Evolutionary conservation across 805 yeast species (phyloP), one percentile per base, ranked within the genome.

Genomic region (Wickerhamomyces chambardii): DNA sequence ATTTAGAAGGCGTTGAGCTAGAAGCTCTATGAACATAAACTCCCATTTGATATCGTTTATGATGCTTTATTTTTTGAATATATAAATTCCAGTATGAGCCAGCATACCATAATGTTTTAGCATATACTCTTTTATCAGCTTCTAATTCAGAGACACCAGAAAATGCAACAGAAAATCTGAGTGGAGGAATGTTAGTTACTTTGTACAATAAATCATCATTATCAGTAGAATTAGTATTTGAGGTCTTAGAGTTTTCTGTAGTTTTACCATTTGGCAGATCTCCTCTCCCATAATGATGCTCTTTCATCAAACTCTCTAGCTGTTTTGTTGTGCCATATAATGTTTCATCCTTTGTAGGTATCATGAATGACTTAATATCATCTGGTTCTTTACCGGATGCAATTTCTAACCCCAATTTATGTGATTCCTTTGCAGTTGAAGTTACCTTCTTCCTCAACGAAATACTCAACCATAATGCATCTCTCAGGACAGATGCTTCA

Each of bases 11-110:
- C 0, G 48, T 54, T 3, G 63, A 44, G 28, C 57, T 56, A 0
- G 66, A 48, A 0, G 75, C 75, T 29, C 79, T 48, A 41, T 73
- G 78, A 29, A 73, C 48, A 47, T 73, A 73, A 8, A 73, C 78
- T 6, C 79, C 79, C 48, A 73, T 63, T 40, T 73, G 78, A 39
- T 50, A 63, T 4, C 67, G 62, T 36, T 62, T 57, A 37, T 63
- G 63, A 31, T 56, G 53, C 17, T 58, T 56, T 28, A 65, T 64
- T 42, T 70, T 73, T 38, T 73, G 78, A 24, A 72, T 54, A 46
- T 73, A 73, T 8, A 73, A 49, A 41, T 70, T 71, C 79, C 79
- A 73, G 43, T 66, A 70, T 10, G 78, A 70, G 0, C 79, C 79
- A n/a, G 77, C 76, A 45, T 72, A 73, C 76, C 78, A 73, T 25